Evolutionary conservation across 2,329 filamentous ascomycete species (phyloP).

Genomic region (Pseudopithomyces maydicus): DNA sequence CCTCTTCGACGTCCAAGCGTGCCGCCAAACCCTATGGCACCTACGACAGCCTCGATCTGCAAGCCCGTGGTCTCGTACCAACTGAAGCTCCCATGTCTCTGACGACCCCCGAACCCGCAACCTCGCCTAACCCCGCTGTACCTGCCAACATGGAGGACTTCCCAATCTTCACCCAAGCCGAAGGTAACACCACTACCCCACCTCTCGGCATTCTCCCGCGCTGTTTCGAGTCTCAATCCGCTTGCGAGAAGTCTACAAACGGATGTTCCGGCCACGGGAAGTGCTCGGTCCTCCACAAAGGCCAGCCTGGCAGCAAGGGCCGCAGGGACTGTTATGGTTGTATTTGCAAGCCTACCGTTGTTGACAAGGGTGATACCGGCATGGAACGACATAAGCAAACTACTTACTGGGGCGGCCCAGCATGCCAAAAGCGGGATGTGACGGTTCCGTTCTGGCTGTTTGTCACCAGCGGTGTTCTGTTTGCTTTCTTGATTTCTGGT

Average conservation of each 20-base stretch:
- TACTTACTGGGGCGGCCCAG: constrained; percentile 79
- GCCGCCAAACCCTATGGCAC: constrained; percentile 40
- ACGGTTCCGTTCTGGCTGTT: constrained; percentile 90
- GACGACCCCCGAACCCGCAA: constrained; percentile 28
- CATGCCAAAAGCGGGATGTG: constrained; percentile 90
- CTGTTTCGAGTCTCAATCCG: constrained; percentile 74
- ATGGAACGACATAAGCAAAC: constrained; percentile 58
- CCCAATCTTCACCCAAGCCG: constrained; percentile 27
- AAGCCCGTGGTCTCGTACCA: constrained; percentile 32
- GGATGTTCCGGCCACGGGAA: constrained; percentile 82
- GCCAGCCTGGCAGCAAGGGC: constrained; percentile 39
- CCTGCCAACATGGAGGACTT: constrained; percentile 34
- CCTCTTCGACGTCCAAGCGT: constrained; percentile 36
- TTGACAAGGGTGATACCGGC: constrained; percentile 54
- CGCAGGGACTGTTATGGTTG: constrained; percentile 74
- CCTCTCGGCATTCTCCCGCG: constrained; percentile 64
- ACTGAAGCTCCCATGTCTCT: constrained; percentile 38
- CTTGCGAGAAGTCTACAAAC: constrained; percentile 72
- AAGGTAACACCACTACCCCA: constrained; percentile 32
- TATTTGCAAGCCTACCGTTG: constrained; percentile 68
- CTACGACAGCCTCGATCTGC: constrained; percentile 32
- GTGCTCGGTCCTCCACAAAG: constrained; percentile 71
- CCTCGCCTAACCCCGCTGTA: constrained; percentile 25
- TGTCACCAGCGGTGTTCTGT: constrained; percentile 71
- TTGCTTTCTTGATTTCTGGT: constrained; percentile 71